Evolutionary conservation across 164 flowering plant species (phyloP).

Genomic region (Taxillus chinensis): DNA sequence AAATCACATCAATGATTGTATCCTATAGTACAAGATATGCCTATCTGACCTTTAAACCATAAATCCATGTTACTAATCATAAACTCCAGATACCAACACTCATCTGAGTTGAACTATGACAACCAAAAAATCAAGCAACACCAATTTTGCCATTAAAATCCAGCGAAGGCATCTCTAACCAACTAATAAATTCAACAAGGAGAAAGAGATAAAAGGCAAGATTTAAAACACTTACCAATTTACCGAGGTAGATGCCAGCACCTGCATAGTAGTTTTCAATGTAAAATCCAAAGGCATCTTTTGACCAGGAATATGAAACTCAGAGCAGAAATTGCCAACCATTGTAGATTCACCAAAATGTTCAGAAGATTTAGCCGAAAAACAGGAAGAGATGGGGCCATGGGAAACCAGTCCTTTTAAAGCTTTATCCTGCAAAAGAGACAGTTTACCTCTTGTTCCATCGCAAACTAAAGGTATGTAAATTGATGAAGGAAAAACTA

Average conservation of each 20-base stretch:
- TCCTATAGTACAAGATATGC: no score
- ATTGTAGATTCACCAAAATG: slow-evolving; percentile 19
- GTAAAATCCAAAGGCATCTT: slow-evolving; percentile 78
- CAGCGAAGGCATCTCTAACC: not conserved
- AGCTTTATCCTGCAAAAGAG: slow-evolving; percentile 41
- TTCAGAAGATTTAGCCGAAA: slow-evolving; percentile 25
- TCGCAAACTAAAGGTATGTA: not conserved
- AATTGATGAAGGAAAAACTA: not conserved
- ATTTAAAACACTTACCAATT: slow-evolving; percentile 45
- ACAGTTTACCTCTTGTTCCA: not conserved
- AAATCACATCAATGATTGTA: no score
- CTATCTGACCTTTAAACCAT: no score
- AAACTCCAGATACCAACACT: no score
- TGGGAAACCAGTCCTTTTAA: slow-evolving; percentile 60
- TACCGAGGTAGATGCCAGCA: slow-evolving; percentile 62
- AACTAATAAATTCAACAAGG: not conserved
- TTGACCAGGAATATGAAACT: slow-evolving; percentile 36
- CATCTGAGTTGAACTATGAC: not conserved
- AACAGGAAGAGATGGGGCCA: slow-evolving; percentile 21
- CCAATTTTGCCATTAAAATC: not conserved
- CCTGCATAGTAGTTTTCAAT: slow-evolving; percentile 60
- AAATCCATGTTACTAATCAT: no score
- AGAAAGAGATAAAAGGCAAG: slow-evolving; percentile 1
- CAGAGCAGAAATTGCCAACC: slow-evolving; percentile 27
- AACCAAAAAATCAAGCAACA: not conserved